Conservation (phyloP, 2,329 filamentous ascomycete genomes). For the Phialophora tarda region DNA sequence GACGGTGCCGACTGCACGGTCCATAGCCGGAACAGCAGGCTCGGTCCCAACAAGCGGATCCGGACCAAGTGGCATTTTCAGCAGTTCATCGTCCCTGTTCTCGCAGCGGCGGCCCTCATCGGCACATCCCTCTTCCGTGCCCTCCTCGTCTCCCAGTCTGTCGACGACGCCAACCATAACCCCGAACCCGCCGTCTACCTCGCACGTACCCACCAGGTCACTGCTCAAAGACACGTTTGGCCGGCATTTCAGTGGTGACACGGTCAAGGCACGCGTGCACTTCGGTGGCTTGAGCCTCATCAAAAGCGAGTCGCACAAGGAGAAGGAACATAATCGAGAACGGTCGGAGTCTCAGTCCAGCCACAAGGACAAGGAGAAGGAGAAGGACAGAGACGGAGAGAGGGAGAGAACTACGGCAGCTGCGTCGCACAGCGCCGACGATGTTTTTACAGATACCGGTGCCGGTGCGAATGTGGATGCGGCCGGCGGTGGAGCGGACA, state of each 20-base stretch:
- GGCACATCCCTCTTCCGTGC: constrained; percentile 10
- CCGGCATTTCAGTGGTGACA: constrained; percentile 34
- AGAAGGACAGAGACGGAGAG: constrained; percentile 2
- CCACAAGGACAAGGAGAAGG: constrained; percentile 27
- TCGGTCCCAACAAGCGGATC: neutral
- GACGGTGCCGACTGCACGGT: neutral
- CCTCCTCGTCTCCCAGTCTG: constrained; percentile 1
- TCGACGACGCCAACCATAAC: neutral
- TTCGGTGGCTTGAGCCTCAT: constrained; percentile 30
- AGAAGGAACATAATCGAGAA: constrained; percentile 39
- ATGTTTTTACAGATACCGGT: neutral
- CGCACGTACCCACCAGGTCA: constrained; percentile 20
- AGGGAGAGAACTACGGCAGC: neutral
- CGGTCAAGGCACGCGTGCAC: constrained; percentile 34
- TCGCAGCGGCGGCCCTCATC: constrained; percentile 6
- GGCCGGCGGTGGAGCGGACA: neutral
- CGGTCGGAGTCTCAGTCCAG: constrained; percentile 31
- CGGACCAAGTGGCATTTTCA: neutral
- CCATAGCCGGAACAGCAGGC: constrained; percentile 6
- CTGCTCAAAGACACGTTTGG: constrained; percentile 38
- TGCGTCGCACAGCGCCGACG: neutral
- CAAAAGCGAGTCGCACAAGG: constrained; percentile 18
- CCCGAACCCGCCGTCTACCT: constrained; percentile 4
- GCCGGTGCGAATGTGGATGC: neutral
- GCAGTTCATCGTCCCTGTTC: constrained; percentile 5